phyloP scores from a whole-genome alignment of 2,329 filamentous ascomycete genomes.

The Chalaropsis ovoidea region DNA sequence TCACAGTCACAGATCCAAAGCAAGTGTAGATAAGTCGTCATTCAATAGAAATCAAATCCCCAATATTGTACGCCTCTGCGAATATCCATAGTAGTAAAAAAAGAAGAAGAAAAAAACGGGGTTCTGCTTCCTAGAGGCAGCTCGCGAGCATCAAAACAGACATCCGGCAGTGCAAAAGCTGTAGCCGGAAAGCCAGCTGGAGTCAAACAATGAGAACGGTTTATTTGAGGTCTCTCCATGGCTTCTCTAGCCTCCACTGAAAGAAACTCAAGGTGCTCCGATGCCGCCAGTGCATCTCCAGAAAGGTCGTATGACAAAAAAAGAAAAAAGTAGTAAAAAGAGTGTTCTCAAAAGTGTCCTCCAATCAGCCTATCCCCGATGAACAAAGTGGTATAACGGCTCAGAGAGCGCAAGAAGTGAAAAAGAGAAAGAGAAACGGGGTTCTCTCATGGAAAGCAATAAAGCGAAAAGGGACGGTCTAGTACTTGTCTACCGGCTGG shows the following conservation, averaged over 20 bases:
- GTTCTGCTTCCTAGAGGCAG: conserved; percentile 2
- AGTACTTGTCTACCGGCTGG: not conserved
- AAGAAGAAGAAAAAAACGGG: not conserved
- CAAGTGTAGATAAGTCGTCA: conserved; percentile 21
- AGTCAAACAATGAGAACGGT: conserved; percentile 23
- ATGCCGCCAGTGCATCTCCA: conserved; percentile 1
- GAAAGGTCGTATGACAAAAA: conserved; percentile 18
- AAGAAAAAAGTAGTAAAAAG: conserved; percentile 1
- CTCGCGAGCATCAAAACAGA: not conserved
- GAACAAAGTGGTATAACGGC: conserved; percentile 25
- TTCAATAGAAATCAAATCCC: conserved; percentile 25
- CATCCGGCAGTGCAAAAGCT: conserved; percentile 7
- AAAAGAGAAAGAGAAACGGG: conserved; percentile 15
- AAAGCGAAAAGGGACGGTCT: not conserved
- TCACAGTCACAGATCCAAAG: not conserved
- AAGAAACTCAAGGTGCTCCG: not conserved
- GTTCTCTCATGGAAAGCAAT: conserved; percentile 6
- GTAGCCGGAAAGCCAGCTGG: conserved; percentile 2
- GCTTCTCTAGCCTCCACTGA: not conserved
- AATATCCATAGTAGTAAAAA: conserved; percentile 16
- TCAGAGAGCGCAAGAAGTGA: conserved; percentile 11
- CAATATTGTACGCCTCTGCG: conserved; percentile 18
- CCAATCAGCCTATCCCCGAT: conserved; percentile 25
- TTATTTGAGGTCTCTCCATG: conserved; percentile 19
- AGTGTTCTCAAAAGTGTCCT: conserved; percentile 23